phyloP scores from a whole-genome alignment of 345 rosid species.

The Melaleuca quinquenervia region DNA sequence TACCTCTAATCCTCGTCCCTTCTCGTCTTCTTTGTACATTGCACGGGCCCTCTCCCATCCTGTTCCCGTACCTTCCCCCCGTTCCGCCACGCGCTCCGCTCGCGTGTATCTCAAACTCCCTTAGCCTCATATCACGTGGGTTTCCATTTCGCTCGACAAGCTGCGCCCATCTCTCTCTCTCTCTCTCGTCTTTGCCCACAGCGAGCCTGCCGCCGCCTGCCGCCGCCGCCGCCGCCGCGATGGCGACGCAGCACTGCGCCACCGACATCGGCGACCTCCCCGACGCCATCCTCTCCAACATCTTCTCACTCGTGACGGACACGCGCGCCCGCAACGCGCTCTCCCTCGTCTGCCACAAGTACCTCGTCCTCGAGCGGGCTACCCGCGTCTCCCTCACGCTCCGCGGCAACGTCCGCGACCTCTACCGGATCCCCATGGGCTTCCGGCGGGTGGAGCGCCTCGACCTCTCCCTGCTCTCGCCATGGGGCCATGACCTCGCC shows the following conservation, averaged over 20 bases:
- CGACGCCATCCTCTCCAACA: constrained; percentile 53
- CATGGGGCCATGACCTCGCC: constrained; percentile 69
- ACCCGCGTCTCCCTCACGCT: constrained; percentile 71
- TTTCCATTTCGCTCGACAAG: background rate
- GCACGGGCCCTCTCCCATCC: background rate
- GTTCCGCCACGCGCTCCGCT: background rate
- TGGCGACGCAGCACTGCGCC: background rate
- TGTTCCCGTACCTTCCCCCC: background rate
- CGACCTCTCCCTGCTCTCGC: constrained; percentile 79
- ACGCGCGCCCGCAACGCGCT: constrained; percentile 62
- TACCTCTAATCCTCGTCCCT: background rate
- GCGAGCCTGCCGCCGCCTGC: background rate
- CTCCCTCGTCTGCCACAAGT: constrained; percentile 58
- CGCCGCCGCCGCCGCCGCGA: background rate
- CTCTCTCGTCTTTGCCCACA: background rate
- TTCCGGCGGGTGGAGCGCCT: constrained; percentile 60
- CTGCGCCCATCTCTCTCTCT: background rate
- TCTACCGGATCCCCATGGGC: constrained; percentile 37
- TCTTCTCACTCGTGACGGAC: constrained; percentile 41
- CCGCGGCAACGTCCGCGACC: constrained; percentile 84
- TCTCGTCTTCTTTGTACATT: background rate
- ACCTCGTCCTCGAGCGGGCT: constrained; percentile 50
- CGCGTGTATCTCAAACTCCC: background rate
- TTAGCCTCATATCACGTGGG: background rate
- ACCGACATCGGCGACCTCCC: constrained; percentile 51